Evolutionary conservation across 2,329 filamentous ascomycete genomes (phyloP), one percentile per base, ranked within the genome.

Genomic region (Fusarium nurragi): DNA sequence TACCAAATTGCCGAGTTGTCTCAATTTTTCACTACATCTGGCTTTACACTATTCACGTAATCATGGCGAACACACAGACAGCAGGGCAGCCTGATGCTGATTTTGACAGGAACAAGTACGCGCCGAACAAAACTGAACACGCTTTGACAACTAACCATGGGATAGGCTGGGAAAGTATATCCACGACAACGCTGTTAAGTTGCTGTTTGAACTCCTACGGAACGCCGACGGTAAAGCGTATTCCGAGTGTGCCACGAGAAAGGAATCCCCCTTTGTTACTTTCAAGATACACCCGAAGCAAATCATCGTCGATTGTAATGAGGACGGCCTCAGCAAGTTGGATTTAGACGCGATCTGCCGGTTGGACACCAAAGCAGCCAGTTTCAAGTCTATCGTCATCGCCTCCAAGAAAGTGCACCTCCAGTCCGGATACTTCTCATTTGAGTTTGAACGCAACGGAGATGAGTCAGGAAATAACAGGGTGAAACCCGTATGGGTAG

Each of bases 321-420:
- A 67, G 41, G 60, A 64, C 22, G 64, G 60, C 13, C 54, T 64
- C 23, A 56, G 22, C 0, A 23, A 48, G 6, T 10, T 2, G 32
- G 60, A 64, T 34, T 26, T 64, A 11, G 11, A 59, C 16, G 60
- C 60, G 13, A 56, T 67, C 48, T 64, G 64, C 21, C 40, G 6
- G 9, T 19, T 18, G 10, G 34, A 18, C 16, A 19, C 54, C 8
- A 68, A 68, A 25, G 63, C 54, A 1, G 64, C 64, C 30, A 56
- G 65, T 4, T 69, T 69, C 30, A 68, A 68, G 21, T 60, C 65
- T 0, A 60, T 69, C 0, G 64, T 69, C 13, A 62, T 62, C 12
- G 54, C 56, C 22, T 1, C 54, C 26, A 28, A 28, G 12, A 28
- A 23, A 22, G 63, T 68, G 2, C 48, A 60, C 13, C 67, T 69